Evolutionary conservation across 495 filamentous ascomycete species (phyloP).

Genomic region (Penicillium argentinense): DNA sequence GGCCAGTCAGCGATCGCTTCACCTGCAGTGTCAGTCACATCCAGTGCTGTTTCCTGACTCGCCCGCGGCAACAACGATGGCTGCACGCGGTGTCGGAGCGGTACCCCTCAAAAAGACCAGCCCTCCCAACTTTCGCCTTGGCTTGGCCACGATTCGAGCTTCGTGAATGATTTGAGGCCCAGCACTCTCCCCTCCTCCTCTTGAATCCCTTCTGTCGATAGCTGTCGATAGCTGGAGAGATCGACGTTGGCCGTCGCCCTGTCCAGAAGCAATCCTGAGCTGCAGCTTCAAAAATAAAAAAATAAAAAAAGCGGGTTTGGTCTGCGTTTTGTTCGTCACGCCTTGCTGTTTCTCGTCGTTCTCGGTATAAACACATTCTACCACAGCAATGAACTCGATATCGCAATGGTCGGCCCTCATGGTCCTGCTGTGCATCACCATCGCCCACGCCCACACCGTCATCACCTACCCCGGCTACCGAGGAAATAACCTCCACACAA

Average conservation of each 20-base stretch:
- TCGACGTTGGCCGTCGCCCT: constrained; percentile 6
- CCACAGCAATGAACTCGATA: constrained; percentile 32
- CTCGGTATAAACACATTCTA: constrained; percentile 5
- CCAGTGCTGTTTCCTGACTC: constrained; percentile 34
- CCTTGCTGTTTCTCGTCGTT: neutral
- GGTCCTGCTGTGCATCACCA: constrained; percentile 47
- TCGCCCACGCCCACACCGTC: constrained; percentile 76
- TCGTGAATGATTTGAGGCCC: constrained; percentile 11
- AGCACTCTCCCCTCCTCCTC: constrained; percentile 7
- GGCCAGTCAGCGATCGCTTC: constrained; percentile 15
- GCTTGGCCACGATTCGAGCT: constrained; percentile 32
- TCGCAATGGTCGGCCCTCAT: constrained; percentile 49
- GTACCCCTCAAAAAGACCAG: constrained; percentile 40
- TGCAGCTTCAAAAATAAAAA: constrained; percentile 4
- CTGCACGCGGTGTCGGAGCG: constrained; percentile 12
- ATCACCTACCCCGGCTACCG: constrained; percentile 93
- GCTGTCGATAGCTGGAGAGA: too few relatives aligned
- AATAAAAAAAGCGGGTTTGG: constrained; percentile 6
- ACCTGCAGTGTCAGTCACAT: constrained; percentile 41
- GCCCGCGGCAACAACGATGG: constrained; percentile 20
- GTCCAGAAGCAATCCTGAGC: neutral
- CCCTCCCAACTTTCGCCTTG: constrained; percentile 27
- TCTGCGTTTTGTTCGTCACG: constrained; percentile 1
- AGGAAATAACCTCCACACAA: constrained; percentile 87
- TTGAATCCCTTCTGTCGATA: too few relatives aligned